A percentile compares a stretch with the other conserved stretches of the same genome.
Evolutionary conservation across 2,329 filamentous ascomycete species (phyloP).

Genomic region (Penicillium nordicum): DNA sequence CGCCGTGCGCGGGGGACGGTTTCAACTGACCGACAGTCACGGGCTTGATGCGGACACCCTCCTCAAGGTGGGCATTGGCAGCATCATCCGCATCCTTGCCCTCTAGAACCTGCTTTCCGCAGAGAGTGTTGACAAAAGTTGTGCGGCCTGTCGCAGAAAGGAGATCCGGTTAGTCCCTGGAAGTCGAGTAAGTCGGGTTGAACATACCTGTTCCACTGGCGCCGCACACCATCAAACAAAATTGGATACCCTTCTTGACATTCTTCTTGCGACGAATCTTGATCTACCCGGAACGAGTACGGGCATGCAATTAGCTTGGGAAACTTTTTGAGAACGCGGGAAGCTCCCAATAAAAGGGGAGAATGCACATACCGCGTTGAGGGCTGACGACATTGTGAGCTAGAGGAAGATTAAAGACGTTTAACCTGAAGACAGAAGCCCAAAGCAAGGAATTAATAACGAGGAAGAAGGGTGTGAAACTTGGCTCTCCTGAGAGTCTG

Average conservation of each 20-base stretch:
- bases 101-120: conserved; percentile 84
- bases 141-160: conserved; percentile 67
- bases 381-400: conserved; percentile 52
- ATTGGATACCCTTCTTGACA: conserved; percentile 99
- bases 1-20: not conserved
- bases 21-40: conserved; percentile 80
- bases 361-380: conserved; percentile 50
- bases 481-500: conserved; percentile 27
- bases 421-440: conserved; percentile 15
- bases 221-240: conserved; percentile 99
- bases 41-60: conserved; percentile 97
- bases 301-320: conserved; percentile 21
- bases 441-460: conserved; percentile 20
- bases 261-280: conserved; percentile 99
- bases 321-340: conserved; percentile 18
- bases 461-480: conserved; percentile 24
- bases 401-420: conserved; percentile 23
- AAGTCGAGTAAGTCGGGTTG: not conserved
- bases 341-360: conserved; percentile 23
- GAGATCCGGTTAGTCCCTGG: conserved; percentile 1
- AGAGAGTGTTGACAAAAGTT: conserved; percentile 99
- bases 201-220: conserved; percentile 88
- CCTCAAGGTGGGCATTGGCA: conserved; percentile 82
- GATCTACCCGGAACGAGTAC: conserved; percentile 54
- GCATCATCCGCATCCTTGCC: conserved; percentile 94